Percentiles rank a stretch among this genome's conserved stretches.
Conservation (phyloP, 139 green algal genomes). For the Trebouxia sp. region DNA sequence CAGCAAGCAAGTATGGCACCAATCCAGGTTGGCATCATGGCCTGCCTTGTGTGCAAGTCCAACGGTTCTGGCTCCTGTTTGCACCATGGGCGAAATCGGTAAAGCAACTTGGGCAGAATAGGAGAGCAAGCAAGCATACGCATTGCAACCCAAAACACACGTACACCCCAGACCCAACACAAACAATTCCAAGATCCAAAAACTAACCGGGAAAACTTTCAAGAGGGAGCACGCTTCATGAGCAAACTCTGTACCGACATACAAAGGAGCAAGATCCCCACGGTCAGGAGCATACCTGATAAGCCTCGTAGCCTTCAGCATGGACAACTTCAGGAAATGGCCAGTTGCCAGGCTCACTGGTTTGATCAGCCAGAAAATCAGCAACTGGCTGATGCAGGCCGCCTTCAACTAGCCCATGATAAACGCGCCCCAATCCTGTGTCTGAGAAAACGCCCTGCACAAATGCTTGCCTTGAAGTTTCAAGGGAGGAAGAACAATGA, state of each 20-base stretch:
- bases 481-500: no score
- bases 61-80: background rate
- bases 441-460: background rate
- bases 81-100: background rate
- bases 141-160: background rate
- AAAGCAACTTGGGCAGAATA: background rate
- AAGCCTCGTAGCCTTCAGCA: background rate
- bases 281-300: background rate
- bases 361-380: conserved; percentile 8
- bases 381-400: background rate
- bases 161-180: background rate
- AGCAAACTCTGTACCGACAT: background rate
- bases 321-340: background rate
- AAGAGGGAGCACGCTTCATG: background rate
- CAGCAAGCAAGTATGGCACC: no score
- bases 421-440: background rate
- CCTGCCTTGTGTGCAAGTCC: background rate
- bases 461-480: no score
- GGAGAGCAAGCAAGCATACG: background rate
- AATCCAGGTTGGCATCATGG: background rate
- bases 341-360: background rate
- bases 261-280: background rate
- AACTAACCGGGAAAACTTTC: background rate
- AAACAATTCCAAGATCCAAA: background rate
- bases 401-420: background rate